Evolutionary conservation across 2,329 filamentous ascomycete genomes (phyloP), one percentile per base, ranked within the genome.

Genomic region (Podosphaera aphanis): DNA sequence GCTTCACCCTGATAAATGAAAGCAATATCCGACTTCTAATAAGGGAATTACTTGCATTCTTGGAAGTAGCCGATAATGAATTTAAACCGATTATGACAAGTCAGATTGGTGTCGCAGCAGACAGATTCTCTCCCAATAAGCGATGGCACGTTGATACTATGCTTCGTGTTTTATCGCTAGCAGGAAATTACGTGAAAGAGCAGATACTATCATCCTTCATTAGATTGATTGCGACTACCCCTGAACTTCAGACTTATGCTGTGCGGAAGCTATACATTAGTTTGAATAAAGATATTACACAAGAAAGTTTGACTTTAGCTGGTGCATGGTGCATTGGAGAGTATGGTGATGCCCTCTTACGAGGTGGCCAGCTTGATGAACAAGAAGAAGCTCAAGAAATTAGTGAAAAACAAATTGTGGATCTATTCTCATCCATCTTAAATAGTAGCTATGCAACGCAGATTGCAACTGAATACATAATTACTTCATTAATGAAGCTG

Each of bases 11-110:
- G 45, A 94, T 98, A 63, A 95, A 98, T 60, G 90, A 95, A 60
- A 76, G 79, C 62, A 98, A 98, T 56, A 85, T 98, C 31, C 78
- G 90, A 35, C 83, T 95, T 3, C 70, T 98, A 35, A 90, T 98
- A 49, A 70, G 92, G 51, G 92, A 98, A 60, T 68, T 98, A 36
- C 69, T 98, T 38, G 85, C 90, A 5, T 98, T 98, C 69, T 64
- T 98, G 48, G 90, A 98, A 61, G 85, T 93, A 44, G 88, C 92
- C 46, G 90, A 98, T 57, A 93, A 92, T 52, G 90, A 98, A 62
- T 98, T 98, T 67, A 98, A 98, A 65, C 83, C 90, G 5, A 83
- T 84, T 45, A 94, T 98, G 86, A 98, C 90, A 1, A 90, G 80
- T 45, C 90, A 98, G 59, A 98, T 98, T 60, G 90, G 90, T 20